Base-by-base conservation (phyloP, 306 rosid genomes). In the Arachis stenosperma region DNA sequence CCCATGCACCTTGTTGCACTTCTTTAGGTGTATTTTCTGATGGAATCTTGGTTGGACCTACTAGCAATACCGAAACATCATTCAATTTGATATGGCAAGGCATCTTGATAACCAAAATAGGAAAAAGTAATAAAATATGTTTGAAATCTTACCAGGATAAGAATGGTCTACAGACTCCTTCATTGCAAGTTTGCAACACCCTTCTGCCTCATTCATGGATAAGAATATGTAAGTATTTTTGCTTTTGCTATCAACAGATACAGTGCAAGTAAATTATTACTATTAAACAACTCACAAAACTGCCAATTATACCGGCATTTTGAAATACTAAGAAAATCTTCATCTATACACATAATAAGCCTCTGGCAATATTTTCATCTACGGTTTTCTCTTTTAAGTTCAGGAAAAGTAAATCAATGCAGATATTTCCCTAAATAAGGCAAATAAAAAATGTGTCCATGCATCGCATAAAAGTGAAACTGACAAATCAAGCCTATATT, bases 31-130 rank as follows among this genome's bases (percentile, higher is more conserved):
- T 63, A 69, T 71, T 84, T 63, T 67, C 65, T 43, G 86, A 73
- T 67, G 88, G 83, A 78, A 82, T 77, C 81, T 80, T 78, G 43
- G 88, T 72, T 62, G 86, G 76, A 66, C 87, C 97, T 91, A 67
- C 66, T 40, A 59, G 65, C 15, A 65, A 65, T n/a, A 56, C 55
- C 77, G 52, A 44, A 51, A 36, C 30, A 39, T 60, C 48, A 66
- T 33, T 47, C 22, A 70, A 66, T 55, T 66, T 66, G 43, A 70
- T 22, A 65, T 27, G 47, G 46, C 15, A 79, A 60, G 13, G 10
- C 30, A 66, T 48, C 55, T 5, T 56, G 53, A 79, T 57, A 43
- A 65, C 44, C 57, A 59, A 61, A 52, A 53, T 40, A 56, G 51
- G 73, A 14, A 11, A 48, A 48, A 48, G 6, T 5, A 48, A 11